Conservation (phyloP, 441 rosid species). For the Pelargonium citronellum region DNA sequence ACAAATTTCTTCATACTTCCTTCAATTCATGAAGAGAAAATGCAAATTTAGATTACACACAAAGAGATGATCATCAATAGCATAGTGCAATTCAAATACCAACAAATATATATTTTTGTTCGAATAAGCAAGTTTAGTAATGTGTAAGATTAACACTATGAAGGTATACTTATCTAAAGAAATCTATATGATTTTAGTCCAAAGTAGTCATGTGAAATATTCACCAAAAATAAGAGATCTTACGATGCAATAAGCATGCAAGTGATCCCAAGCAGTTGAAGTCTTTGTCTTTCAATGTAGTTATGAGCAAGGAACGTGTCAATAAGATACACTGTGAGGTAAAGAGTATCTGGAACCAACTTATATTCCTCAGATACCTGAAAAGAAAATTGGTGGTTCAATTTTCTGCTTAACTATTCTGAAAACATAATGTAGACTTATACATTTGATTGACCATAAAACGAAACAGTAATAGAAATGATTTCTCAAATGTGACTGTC, state of each 20-base stretch:
- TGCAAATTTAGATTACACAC: background rate
- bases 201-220: background rate
- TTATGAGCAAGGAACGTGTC: slow-evolving; percentile 59
- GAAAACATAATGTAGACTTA: background rate
- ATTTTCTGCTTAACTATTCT: background rate
- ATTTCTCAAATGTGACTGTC: background rate
- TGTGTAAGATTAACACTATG: background rate
- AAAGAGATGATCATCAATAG: background rate
- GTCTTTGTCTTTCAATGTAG: slow-evolving; percentile 46
- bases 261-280: slow-evolving; percentile 67
- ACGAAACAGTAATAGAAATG: background rate
- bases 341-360: slow-evolving; percentile 58
- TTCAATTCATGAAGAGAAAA: slow-evolving; percentile 22
- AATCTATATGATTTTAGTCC: background rate
- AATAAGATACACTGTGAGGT: slow-evolving; percentile 54
- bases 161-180: background rate
- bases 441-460: no score
- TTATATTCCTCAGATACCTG: slow-evolving; percentile 71
- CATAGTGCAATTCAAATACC: no score
- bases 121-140: background rate
- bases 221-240: slow-evolving; percentile 21
- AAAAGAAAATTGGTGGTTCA: slow-evolving; percentile 15
- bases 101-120: background rate
- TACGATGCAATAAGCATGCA: slow-evolving; percentile 75
- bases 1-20: slow-evolving; percentile 68